Conservation (phyloP, 139 green algal genomes). For the Coelastrella sp. region DNA sequence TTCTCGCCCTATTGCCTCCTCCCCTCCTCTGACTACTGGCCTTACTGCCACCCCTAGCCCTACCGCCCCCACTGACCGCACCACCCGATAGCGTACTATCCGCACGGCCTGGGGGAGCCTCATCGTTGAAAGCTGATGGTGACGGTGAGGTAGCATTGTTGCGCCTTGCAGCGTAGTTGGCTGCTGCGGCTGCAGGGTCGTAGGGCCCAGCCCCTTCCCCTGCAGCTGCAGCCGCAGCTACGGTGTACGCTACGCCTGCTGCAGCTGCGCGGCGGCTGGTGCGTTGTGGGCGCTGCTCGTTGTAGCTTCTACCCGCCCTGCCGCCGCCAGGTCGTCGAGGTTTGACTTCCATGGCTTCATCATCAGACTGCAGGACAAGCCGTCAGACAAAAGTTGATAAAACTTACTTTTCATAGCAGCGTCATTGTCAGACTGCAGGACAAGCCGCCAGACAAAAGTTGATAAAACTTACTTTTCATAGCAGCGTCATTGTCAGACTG, state of each 20-base stretch:
- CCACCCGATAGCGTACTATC: neutral
- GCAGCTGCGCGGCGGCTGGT: constrained; percentile 27
- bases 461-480: neutral
- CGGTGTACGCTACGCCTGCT: constrained; percentile 32
- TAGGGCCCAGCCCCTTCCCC: neutral
- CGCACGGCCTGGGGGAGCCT: neutral
- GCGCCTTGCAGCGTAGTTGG: neutral
- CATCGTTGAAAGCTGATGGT: neutral
- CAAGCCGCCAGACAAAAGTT: neutral
- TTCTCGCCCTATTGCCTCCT: neutral
- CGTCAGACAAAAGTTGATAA: neutral
- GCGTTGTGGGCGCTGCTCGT: neutral
- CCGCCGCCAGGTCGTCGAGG: constrained; percentile 11
- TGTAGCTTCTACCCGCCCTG: neutral
- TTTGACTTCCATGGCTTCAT: constrained; percentile 35
- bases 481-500: no score
- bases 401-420: neutral
- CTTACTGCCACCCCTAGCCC: neutral
- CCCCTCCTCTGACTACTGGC: neutral
- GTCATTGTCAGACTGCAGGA: neutral
- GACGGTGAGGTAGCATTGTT: neutral
- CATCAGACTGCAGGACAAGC: neutral
- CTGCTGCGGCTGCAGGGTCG: neutral
- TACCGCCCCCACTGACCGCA: neutral
- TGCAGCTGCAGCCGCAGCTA: constrained; percentile 17